Evolutionary conservation across 1,284 basidiomycete genomes (phyloP).

Genomic region (Melampsora americana): DNA sequence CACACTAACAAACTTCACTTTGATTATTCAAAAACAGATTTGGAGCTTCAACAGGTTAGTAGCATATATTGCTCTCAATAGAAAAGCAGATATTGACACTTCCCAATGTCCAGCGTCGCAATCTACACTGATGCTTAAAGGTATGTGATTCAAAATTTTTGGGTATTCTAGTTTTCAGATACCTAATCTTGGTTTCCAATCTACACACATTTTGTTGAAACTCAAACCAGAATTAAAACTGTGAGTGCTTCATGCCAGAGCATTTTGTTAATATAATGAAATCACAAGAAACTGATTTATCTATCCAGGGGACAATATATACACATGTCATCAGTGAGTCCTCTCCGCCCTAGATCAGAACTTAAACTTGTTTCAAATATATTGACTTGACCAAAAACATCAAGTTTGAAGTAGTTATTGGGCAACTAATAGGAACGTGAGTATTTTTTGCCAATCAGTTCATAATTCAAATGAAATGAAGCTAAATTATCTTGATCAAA

Average conservation of each 20-base stretch:
- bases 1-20: not conserved
- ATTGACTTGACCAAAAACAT: not conserved
- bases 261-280: not conserved
- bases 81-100: not conserved
- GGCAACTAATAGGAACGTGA: slow-evolving; percentile 39
- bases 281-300: not conserved
- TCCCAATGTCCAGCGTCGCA: slow-evolving; percentile 10
- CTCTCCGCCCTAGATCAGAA: not conserved
- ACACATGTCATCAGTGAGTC: slow-evolving; percentile 40
- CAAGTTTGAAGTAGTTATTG: slow-evolving; percentile 32
- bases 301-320: slow-evolving; percentile 23
- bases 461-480: not conserved
- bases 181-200: too few species aligned
- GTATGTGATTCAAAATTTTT: not conserved
- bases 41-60: slow-evolving; percentile 38
- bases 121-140: slow-evolving; percentile 42
- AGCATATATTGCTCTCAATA: not conserved
- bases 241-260: slow-evolving; percentile 2
- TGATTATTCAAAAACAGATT: slow-evolving; percentile 10
- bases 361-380: not conserved
- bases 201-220: not conserved
- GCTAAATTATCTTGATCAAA: not conserved
- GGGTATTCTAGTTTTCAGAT: too few species aligned
- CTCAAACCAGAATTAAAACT: slow-evolving; percentile 25
- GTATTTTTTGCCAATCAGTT: not conserved